Percentiles rank a stretch among this genome's conserved stretches.
These are phyloP conservation scores for Candida ponderosae DNA, from an alignment of 805 yeast genomes.

Conservation along the genomic window DNA sequence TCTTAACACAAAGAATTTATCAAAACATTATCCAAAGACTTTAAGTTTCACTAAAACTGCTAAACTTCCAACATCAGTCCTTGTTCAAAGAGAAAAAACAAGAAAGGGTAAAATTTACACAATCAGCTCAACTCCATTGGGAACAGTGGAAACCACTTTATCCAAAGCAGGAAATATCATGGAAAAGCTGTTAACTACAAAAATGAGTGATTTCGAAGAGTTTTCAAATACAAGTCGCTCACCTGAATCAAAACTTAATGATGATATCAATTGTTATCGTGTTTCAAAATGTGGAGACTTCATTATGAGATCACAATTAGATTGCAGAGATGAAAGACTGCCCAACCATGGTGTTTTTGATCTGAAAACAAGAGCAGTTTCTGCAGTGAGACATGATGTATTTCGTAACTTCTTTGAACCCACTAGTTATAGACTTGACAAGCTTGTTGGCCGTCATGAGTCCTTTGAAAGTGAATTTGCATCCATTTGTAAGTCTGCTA, in stretches of 20 bases:
- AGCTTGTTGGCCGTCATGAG: conserved; percentile 57
- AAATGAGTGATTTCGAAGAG: conserved; percentile 40
- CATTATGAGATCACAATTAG: conserved; percentile 84
- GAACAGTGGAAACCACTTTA: conserved; percentile 59
- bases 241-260: conserved; percentile 10
- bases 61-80: conserved; percentile 44
- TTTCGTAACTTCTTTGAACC: conserved; percentile 33
- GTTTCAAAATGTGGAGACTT: conserved; percentile 65
- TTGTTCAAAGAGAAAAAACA: conserved; percentile 41
- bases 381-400: conserved; percentile 75
- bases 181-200: conserved; percentile 67
- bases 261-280: conserved; percentile 44
- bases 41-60: conserved; percentile 37
- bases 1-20: conserved; percentile 36
- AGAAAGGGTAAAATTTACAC: conserved; percentile 39
- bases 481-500: conserved; percentile 52
- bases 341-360: conserved; percentile 94
- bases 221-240: conserved; percentile 12
- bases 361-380: conserved; percentile 84
- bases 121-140: conserved; percentile 61
- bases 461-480: conserved; percentile 72
- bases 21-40: conserved; percentile 33
- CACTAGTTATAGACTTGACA: conserved; percentile 60
- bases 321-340: conserved; percentile 64
- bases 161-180: conserved; percentile 72